Evolutionary conservation across 2,329 filamentous ascomycete species (phyloP).

Genomic region (Pseudonectria buxi): DNA sequence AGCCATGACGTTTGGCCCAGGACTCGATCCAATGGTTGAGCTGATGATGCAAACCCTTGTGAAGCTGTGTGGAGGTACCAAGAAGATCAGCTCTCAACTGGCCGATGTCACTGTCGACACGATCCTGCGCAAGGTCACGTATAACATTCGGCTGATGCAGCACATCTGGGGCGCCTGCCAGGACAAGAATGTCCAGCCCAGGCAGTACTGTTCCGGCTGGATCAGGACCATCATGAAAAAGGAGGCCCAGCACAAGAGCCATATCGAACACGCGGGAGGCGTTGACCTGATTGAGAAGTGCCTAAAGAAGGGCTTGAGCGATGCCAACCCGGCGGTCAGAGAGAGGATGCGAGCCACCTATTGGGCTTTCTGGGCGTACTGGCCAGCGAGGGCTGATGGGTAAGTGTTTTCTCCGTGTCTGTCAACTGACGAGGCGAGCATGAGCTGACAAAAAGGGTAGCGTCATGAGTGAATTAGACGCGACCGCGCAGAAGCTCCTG

Average conservation of each 20-base stretch:
- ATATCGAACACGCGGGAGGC: slow-evolving; percentile 78
- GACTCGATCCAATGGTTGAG: slow-evolving; percentile 83
- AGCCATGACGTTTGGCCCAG: slow-evolving; percentile 66
- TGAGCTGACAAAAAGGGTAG: slow-evolving; percentile 30
- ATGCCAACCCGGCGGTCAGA: slow-evolving; percentile 84
- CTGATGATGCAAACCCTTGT: slow-evolving; percentile 82
- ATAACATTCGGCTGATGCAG: slow-evolving; percentile 73
- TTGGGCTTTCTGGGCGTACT: slow-evolving; percentile 74
- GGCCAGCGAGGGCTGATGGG: slow-evolving; percentile 69
- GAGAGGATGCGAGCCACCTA: slow-evolving; percentile 80
- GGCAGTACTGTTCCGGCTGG: slow-evolving; percentile 75
- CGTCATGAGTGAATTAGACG: slow-evolving; percentile 72
- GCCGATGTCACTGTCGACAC: slow-evolving; percentile 75
- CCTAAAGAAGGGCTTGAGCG: slow-evolving; percentile 79
- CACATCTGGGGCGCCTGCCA: slow-evolving; percentile 76
- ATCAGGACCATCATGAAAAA: slow-evolving; percentile 74
- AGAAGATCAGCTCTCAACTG: slow-evolving; percentile 84
- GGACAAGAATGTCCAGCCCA: slow-evolving; percentile 89
- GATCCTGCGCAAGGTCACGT: slow-evolving; percentile 73
- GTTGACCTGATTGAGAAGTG: slow-evolving; percentile 80
- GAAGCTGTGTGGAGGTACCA: slow-evolving; percentile 82
- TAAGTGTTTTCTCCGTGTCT: slow-evolving; percentile 36
- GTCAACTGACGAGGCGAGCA: slow-evolving; percentile 14
- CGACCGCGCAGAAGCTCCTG: slow-evolving; percentile 70
- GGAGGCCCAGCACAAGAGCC: slow-evolving; percentile 69